Conservation (phyloP, 768 basidiomycete species). For the Amanita pallidorosea region DNA sequence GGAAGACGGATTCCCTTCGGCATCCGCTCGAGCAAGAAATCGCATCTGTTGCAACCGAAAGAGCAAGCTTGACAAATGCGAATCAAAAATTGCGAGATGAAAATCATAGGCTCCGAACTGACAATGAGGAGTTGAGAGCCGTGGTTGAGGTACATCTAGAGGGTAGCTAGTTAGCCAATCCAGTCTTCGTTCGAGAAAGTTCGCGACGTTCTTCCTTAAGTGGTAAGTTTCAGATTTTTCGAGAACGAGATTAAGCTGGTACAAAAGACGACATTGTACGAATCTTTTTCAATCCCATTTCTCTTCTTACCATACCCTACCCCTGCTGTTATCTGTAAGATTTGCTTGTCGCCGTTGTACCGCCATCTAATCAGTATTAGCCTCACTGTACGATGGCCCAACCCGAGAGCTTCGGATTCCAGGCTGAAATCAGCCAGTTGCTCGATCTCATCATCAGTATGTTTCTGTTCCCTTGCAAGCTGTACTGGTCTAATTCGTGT, state of each 20-base stretch:
- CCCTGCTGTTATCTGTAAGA: constrained; percentile 1
- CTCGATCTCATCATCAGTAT: constrained; percentile 97
- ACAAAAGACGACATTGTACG: constrained; percentile 23
- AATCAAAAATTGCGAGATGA: constrained; percentile 47
- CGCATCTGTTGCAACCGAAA: constrained; percentile 34
- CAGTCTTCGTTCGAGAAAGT: constrained; percentile 27
- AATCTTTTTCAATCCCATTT: constrained; percentile 13
- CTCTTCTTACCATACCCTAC: constrained; percentile 12
- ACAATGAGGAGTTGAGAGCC: constrained; percentile 51
- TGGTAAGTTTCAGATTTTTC: constrained; percentile 39
- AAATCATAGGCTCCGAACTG: constrained; percentile 36
- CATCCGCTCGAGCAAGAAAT: constrained; percentile 29
- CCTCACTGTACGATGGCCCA: constrained; percentile 39
- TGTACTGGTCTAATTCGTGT: constrained; percentile 8
- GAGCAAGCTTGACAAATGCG: constrained; percentile 30
- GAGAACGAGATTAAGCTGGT: constrained; percentile 30
- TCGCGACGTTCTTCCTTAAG: constrained; percentile 26
- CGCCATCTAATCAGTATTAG: constrained; percentile 1
- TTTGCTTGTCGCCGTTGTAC: constrained; percentile 6
- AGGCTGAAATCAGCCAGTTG: constrained; percentile 98
- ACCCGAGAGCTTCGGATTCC: constrained; percentile 88
- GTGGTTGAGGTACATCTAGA: constrained; percentile 61
- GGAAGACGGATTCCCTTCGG: constrained; percentile 24
- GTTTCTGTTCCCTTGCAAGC: constrained; percentile 17
- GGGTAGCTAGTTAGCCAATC: constrained; percentile 14